Base-by-base conservation (phyloP, 129 eudicot genomes). In the Flaveria ramosissima region DNA sequence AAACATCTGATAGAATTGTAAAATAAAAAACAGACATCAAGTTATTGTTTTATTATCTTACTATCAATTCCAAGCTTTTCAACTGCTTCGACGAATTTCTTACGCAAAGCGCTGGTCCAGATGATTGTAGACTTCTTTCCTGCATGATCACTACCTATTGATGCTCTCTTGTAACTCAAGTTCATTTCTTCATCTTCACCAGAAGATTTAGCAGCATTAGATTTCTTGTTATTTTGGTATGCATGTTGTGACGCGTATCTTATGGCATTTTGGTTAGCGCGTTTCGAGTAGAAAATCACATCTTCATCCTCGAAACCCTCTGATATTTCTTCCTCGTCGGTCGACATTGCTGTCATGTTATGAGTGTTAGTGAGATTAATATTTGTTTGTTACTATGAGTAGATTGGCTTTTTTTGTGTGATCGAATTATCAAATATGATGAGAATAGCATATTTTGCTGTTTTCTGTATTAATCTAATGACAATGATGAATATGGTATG, bases 11-110 rank as follows among this genome's bases (percentile, higher is more conserved):
- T 9, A 45, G 14, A 45, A 1, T 14, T 24, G 47, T 39, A 1
- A 63, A 21, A 72, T 17, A 70, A 23, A 17, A 9, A 78, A 46
- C 11, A 50, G 32, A 26, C 8, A 27, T n/a, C 55, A 24, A 16
- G 52, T 10, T 8, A 43, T n/a, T 8, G 10, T 11, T 43, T 21
- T 1, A 30, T 14, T 53, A 64, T 73, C 74, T 80, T 80, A 80
- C 84, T 59, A 19, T 80, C 64, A 67, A 57, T 20, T 80, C 84
- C 84, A 67, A 80, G 68, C 19, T 17, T 74, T 17, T 57, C 63
- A 67, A 80, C 14, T 1, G 79, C 84, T 43, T 80, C 64, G 45
- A 42, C 3, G 70, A 80, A 80, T 75, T 74, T 73, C 11, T 64
- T 27, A 14, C 61, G 62, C 65, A 80, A 60, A 13, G 24, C 70